A percentile compares a stretch with the other conserved stretches of the same genome.
phyloP scores from a whole-genome alignment of 2,329 filamentous ascomycete species.

The Blastomyces gilchristii region DNA sequence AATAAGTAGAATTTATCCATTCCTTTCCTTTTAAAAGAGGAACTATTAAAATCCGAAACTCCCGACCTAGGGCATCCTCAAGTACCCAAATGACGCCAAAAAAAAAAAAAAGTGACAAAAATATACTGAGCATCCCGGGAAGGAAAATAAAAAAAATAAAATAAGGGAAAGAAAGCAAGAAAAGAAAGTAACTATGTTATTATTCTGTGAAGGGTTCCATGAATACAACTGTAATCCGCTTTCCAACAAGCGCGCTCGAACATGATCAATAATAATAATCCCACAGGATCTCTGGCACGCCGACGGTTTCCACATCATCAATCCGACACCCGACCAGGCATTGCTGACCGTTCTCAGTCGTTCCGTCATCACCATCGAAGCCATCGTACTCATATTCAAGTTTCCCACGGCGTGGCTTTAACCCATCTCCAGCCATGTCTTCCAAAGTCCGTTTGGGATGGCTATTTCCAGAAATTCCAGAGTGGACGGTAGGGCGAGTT shows the following conservation, averaged over 20 bases:
- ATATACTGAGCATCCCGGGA: background rate
- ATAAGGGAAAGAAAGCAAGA: too few species aligned
- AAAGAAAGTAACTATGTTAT: background rate
- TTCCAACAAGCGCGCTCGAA: background rate
- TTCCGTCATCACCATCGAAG: conserved; percentile 21
- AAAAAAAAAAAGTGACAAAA: background rate
- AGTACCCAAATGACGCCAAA: background rate
- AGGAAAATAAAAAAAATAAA: too few species aligned
- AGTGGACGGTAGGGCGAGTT: background rate
- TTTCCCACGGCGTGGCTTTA: background rate
- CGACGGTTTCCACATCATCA: conserved; percentile 14
- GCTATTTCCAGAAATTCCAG: background rate
- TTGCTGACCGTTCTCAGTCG: conserved; percentile 7
- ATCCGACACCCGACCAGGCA: conserved; percentile 15
- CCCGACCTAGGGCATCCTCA: background rate
- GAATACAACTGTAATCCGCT: background rate
- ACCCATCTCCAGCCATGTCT: background rate
- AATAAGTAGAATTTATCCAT: background rate
- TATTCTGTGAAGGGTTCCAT: background rate
- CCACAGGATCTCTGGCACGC: conserved; percentile 15
- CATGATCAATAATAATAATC: background rate
- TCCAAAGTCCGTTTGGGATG: background rate
- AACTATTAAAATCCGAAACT: background rate
- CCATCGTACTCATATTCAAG: conserved; percentile 17
- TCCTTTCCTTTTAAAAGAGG: background rate